Percentiles rank a stretch among this genome's conserved stretches.
Conservation (phyloP, 768 basidiomycete genomes). For the Chalciporus sphaerocephalus region DNA sequence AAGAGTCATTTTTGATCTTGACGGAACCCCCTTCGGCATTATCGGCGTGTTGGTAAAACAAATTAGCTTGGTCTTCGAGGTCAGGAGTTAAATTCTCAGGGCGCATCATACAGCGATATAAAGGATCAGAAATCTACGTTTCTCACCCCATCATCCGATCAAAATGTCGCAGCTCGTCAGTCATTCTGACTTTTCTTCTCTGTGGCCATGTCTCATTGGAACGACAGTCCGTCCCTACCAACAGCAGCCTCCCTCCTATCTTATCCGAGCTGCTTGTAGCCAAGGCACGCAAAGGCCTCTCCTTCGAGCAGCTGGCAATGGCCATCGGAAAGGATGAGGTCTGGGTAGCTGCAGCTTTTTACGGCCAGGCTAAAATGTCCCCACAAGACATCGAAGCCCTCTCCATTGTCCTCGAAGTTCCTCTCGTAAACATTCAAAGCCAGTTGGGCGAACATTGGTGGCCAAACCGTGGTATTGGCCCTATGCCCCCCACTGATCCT, state of each 20-base stretch:
- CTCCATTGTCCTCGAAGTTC: conserved; percentile 46
- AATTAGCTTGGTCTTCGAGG: conserved; percentile 2
- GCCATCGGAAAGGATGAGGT: conserved; percentile 70
- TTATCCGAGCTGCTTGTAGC: conserved; percentile 53
- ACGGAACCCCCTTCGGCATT: not conserved
- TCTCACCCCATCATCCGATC: conserved; percentile 5
- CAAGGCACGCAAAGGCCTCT: conserved; percentile 63
- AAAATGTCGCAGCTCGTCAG: conserved; percentile 39
- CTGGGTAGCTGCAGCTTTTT: conserved; percentile 80
- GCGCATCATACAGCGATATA: conserved; percentile 13
- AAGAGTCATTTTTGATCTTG: too few species aligned
- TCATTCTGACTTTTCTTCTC: conserved; percentile 3
- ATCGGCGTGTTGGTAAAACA: not conserved
- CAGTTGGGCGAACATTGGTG: conserved; percentile 65
- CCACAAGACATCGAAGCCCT: conserved; percentile 56
- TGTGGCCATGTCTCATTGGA: not conserved
- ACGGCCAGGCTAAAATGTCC: conserved; percentile 76
- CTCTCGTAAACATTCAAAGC: conserved; percentile 34
- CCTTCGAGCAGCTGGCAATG: conserved; percentile 66
- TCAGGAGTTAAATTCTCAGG: conserved; percentile 3
- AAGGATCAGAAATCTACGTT: not conserved
- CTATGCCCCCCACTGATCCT: conserved; percentile 72
- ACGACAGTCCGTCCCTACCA: conserved; percentile 39
- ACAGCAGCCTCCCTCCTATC: conserved; percentile 46
- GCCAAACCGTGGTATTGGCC: conserved; percentile 66